Base-by-base conservation (phyloP, 2,329 filamentous ascomycete species). In the Xylaria sp. region DNA sequence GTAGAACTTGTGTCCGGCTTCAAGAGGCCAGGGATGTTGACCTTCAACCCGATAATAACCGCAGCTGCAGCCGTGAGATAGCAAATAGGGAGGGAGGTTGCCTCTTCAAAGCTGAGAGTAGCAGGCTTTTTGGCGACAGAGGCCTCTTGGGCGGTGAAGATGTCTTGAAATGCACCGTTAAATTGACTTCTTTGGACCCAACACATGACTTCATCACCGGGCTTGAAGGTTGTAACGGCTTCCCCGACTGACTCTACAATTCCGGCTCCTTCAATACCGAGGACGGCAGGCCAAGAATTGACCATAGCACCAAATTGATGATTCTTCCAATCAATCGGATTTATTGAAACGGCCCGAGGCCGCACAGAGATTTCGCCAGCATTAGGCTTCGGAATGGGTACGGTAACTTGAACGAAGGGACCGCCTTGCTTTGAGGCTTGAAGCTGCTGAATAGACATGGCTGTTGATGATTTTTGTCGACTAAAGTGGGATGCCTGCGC, bases 181-280 rank as follows among this genome's bases (percentile, higher is more conserved):
- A 53, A 49, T 3, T 56, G 9, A 4, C 58, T 63, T 13, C 59
- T 46, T 4, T 51, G 46, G 19, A 49, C 41, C 21, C 55, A 58
- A 43, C 60, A 64, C 19, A 74, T 60, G 27, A 76, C 74, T 46
- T 72, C 69, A 41, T 76, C 73, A 7, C 74, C 74, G 10, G 68
- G 61, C 53, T 72, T 68, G 61, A 73, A 70, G 7, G 52, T 53
- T 8, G 67, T 68, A 17, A 77, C 73, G 15, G 65, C 63, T 2
- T 63, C 49, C 6, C 76, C 76, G 10, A 76, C 68, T 4, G 66
- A 66, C 52, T 77, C 76, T 33, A 78, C 65, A 2, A 73, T 57
- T 4, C 76, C 76, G 9, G 76, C 72, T 0, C 69, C 68, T 19
- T 78, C 76, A 13, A 75, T 63, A 11, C 76, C 76, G 5, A 76